A percentile compares a stretch with the other conserved stretches of the same genome.
phyloP scores from a whole-genome alignment of 805 yeast genomes.

The Sporopachydermia quercuum region DNA sequence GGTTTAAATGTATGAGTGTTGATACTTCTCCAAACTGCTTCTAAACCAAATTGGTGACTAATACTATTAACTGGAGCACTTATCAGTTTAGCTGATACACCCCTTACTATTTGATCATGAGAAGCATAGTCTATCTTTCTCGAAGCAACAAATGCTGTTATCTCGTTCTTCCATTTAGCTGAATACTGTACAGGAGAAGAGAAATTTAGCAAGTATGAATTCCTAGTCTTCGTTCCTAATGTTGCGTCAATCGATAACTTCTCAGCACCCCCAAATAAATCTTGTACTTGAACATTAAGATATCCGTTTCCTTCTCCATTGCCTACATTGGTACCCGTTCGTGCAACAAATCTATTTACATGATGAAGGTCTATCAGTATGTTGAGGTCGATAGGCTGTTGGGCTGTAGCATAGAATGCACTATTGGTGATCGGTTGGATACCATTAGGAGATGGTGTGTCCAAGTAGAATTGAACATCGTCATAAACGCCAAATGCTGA shows the following conservation, averaged over 20 bases:
- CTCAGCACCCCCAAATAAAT: constrained; percentile 61
- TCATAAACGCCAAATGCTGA: constrained; percentile 16
- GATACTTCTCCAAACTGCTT: constrained; percentile 41
- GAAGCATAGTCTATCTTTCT: constrained; percentile 38
- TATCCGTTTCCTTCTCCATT: constrained; percentile 97
- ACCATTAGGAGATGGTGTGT: constrained; percentile 10
- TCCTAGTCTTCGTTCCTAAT: constrained; percentile 43
- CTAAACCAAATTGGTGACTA: constrained; percentile 37
- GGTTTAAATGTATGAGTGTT: constrained; percentile 30
- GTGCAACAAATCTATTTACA: constrained; percentile 58
- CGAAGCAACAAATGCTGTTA: constrained; percentile 32
- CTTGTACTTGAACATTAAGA: constrained; percentile 51
- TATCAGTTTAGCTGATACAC: constrained; percentile 24
- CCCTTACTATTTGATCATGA: constrained; percentile 37
- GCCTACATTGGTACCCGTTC: constrained; percentile 91
- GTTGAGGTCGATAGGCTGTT: not conserved
- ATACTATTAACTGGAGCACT: constrained; percentile 11
- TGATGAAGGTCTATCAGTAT: constrained; percentile 22
- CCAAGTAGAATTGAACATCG: constrained; percentile 12
- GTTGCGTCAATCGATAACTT: constrained; percentile 38
- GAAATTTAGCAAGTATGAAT: constrained; percentile 37
- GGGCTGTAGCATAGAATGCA: constrained; percentile 17
- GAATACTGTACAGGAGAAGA: constrained; percentile 34
- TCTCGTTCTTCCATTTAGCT: constrained; percentile 38
- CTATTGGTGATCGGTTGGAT: constrained; percentile 18